phyloP scores from a whole-genome alignment of 2,329 filamentous ascomycete genomes.

The Podosphaera xanthii region DNA sequence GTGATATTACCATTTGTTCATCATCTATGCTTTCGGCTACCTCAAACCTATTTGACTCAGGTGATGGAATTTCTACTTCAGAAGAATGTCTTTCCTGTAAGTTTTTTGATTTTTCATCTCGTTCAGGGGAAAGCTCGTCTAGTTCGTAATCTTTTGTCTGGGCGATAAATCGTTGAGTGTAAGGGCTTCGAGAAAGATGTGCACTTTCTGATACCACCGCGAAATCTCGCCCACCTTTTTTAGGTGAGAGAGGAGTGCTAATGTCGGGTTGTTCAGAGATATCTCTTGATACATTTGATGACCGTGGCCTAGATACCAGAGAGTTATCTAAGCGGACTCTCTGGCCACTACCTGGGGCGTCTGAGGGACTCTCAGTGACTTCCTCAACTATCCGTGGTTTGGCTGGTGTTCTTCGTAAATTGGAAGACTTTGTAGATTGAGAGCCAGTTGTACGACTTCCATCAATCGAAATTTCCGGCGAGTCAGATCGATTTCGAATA shows the following conservation, averaged over 20 bases:
- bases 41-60: conserved; percentile 12
- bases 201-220: background rate
- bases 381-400: conserved; percentile 18
- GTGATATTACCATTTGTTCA: conserved; percentile 16
- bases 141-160: conserved; percentile 5
- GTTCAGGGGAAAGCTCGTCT: conserved; percentile 16
- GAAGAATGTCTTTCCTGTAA: background rate
- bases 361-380: conserved; percentile 28
- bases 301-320: conserved; percentile 4
- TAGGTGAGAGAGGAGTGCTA: conserved; percentile 6
- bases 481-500: background rate
- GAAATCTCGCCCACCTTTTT: conserved; percentile 9
- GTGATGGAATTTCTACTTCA: background rate
- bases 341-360: conserved; percentile 32
- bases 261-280: conserved; percentile 1
- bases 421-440: background rate
- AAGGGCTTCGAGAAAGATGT: conserved; percentile 1
- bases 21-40: conserved; percentile 15
- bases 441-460: too few species aligned
- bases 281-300: conserved; percentile 5
- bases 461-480: too few species aligned
- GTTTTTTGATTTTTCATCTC: background rate
- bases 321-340: conserved; percentile 22
- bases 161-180: background rate
- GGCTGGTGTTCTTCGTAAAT: background rate